Conservation (phyloP, 108 stramenopile species). For the Fistulifera pelliculosa region DNA sequence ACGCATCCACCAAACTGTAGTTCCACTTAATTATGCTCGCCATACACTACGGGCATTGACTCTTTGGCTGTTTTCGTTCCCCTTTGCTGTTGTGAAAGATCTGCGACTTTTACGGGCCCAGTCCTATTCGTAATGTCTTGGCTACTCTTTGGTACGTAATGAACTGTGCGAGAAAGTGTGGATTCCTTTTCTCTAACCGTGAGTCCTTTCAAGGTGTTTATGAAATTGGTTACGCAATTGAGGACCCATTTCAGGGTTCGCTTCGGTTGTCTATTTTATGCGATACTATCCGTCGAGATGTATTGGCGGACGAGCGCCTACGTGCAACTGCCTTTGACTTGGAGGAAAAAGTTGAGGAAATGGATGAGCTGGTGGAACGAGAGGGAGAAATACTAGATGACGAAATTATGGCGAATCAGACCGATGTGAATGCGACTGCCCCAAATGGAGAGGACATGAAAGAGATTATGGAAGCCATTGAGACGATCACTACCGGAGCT, state of each 20-base stretch:
- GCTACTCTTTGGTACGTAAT: constrained; percentile 64
- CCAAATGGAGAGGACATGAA: no score
- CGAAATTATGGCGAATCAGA: not conserved
- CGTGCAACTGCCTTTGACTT: constrained; percentile 11
- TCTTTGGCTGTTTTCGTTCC: constrained; percentile 83
- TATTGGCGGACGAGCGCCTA: constrained; percentile 23
- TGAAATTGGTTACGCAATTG: constrained; percentile 90
- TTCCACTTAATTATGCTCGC: constrained; percentile 90
- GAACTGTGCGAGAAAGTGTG: no score
- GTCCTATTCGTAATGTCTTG: constrained; percentile 76
- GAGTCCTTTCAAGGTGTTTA: no score
- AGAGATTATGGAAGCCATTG: no score
- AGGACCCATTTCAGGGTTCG: constrained; percentile 91
- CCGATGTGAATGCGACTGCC: no score
- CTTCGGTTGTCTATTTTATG: constrained; percentile 73
- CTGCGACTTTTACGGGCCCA: constrained; percentile 77
- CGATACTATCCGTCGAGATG: constrained; percentile 75
- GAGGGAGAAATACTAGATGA: not conserved
- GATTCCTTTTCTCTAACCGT: no score
- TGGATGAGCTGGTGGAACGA: not conserved
- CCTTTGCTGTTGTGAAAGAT: constrained; percentile 77
- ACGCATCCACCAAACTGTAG: constrained; percentile 91
- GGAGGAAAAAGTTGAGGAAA: not conserved
- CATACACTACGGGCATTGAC: constrained; percentile 88
- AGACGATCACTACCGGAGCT: no score